Evolutionary conservation across 345 rosid species (phyloP), one percentile per base, ranked within the genome.

Genomic region (Gossypium australe): DNA sequence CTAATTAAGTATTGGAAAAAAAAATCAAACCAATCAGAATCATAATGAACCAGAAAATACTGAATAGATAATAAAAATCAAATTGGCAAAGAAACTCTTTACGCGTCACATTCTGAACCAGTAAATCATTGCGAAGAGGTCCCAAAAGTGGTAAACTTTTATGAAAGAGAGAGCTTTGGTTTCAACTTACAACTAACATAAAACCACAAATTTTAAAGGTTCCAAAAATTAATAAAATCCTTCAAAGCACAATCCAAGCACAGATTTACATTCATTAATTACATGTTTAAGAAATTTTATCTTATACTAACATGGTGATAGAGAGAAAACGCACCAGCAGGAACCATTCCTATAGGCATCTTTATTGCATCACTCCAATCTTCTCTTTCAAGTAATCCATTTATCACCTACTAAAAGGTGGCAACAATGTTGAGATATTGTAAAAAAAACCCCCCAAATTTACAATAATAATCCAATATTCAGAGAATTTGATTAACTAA

Each of bases 331-430:
- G n/a, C 80, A 95, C 99, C 99, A 83, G 96, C 98, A 71, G 99
- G 99, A 64, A 93, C 81, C 78, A 91, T 79, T 79, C 99, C 98
- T 12, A 93, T 74, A 2, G 99, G 99, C 76, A 84, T 79, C 69
- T 87, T 91, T 48, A 93, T 84, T 72, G 98, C 94, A 79, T 69
- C 78, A 76, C 73, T 82, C 98, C 99, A 95, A 78, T 93, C 99
- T 73, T 80, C 87, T 81, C 99, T 88, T 82, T 85, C 90, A n/a
- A 93, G 91, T 67, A 95, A 79, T 80, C 99, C 99, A 87, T 95
- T 95, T 73, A 93, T 89, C 81, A 95, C 99, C 99, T 93, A 90
- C 88, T 84, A 88, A 83, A 87, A 77, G 56, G 82, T 41, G 17
- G 69, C 72, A 80, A 74, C 75, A 78, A 48, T 22, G 25, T 53